These are phyloP conservation scores for Pestalotiopsis sp. DNA, from an alignment of 2,329 filamentous ascomycete species.

Conservation along the genomic window DNA sequence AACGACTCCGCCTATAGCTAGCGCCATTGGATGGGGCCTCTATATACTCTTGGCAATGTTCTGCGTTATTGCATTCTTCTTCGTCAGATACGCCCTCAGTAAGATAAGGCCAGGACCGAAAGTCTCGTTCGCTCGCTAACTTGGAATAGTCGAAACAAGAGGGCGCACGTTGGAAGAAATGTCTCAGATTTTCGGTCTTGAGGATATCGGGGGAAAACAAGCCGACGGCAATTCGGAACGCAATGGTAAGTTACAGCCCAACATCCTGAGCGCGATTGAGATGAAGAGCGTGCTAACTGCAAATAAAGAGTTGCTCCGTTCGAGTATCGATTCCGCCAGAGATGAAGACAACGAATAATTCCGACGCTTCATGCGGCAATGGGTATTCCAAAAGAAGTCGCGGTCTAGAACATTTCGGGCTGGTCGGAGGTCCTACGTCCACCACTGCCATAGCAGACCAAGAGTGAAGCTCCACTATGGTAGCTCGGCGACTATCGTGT, in stretches of 20 bases:
- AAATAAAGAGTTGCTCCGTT: background rate
- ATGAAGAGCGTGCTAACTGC: background rate
- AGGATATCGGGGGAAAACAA: background rate
- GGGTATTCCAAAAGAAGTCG: too few relatives aligned
- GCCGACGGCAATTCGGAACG: background rate
- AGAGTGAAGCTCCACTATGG: too few relatives aligned
- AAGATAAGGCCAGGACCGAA: background rate
- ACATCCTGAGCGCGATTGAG: background rate
- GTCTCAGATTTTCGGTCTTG: background rate
- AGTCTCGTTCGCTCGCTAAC: slow-evolving; percentile 1
- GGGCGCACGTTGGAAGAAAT: background rate
- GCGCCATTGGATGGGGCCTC: slow-evolving; percentile 28
- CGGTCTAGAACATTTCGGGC: too few relatives aligned
- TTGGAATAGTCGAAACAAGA: background rate
- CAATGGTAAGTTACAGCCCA: background rate
- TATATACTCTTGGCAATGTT: slow-evolving; percentile 29
- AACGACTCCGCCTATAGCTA: slow-evolving; percentile 25
- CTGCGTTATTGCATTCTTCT: slow-evolving; percentile 28
- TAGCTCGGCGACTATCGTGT: too few relatives aligned
- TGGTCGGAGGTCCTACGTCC: too few relatives aligned
- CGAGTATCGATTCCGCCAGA: background rate
- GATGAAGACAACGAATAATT: background rate
- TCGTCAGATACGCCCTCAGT: slow-evolving; percentile 29
- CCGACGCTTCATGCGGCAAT: background rate
- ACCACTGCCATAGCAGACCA: too few relatives aligned